These are phyloP conservation scores for Beauveria sp. DNA, from an alignment of 2,329 filamentous ascomycete species.

Conservation along the genomic window DNA sequence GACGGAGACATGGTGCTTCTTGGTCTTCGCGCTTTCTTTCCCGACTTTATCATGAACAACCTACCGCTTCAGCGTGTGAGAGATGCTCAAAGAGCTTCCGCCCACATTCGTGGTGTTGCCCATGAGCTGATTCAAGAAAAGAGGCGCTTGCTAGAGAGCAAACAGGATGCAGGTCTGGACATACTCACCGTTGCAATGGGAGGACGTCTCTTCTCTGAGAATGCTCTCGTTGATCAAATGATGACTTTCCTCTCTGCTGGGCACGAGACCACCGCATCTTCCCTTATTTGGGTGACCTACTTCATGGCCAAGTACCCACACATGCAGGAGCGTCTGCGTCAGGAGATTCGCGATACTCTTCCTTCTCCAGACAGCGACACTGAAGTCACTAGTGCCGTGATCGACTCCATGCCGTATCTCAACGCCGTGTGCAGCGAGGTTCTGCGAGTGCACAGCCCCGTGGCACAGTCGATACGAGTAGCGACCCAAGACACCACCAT, in stretches of 20 bases:
- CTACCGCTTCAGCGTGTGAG: conserved; percentile 11
- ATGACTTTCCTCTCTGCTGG: conserved; percentile 35
- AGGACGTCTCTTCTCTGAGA: conserved; percentile 27
- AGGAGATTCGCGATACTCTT: conserved; percentile 29
- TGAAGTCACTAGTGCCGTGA: conserved; percentile 36
- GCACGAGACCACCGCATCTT: conserved; percentile 36
- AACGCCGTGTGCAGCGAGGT: conserved; percentile 56
- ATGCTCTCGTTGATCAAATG: conserved; percentile 31
- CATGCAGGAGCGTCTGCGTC: conserved; percentile 30
- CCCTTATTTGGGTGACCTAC: conserved; percentile 34
- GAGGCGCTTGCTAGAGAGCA: conserved; percentile 15
- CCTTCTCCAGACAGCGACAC: conserved; percentile 26
- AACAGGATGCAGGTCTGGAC: conserved; percentile 24
- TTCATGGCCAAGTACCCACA: conserved; percentile 27
- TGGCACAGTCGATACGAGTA: conserved; percentile 24
- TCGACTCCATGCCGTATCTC: conserved; percentile 72
- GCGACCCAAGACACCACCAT: conserved; percentile 25
- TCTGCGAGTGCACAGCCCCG: conserved; percentile 32
- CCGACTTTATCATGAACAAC: conserved; percentile 9
- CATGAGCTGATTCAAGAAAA: conserved; percentile 27
- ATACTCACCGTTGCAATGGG: conserved; percentile 30
- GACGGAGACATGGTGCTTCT: conserved; percentile 10
- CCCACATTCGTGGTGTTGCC: conserved; percentile 20
- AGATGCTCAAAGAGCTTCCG: conserved; percentile 20
- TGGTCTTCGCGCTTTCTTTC: conserved; percentile 12